Percentiles rank a stretch among this genome's conserved stretches.
These are phyloP conservation scores for Biscogniauxia mediterranea DNA, from an alignment of 2,329 filamentous ascomycete genomes.

Conservation along the genomic window DNA sequence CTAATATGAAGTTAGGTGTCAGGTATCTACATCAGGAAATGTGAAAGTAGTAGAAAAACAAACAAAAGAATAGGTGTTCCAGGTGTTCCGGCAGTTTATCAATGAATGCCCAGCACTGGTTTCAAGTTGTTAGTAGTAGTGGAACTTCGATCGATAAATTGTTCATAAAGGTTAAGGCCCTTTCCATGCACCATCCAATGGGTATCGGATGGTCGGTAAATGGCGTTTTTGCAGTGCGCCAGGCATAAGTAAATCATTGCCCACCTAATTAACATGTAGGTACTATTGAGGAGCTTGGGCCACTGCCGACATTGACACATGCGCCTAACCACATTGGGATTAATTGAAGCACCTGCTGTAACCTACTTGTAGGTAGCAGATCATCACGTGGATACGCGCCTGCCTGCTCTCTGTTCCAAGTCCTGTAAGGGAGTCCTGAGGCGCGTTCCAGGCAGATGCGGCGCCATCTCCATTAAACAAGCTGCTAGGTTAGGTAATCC, in stretches of 20 bases:
- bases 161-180: no score
- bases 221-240: background rate
- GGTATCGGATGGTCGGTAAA: background rate
- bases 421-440: constrained; percentile 1
- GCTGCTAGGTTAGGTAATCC: background rate
- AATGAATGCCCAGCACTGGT: no score
- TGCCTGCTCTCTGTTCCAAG: constrained; percentile 16
- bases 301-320: constrained; percentile 3
- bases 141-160: background rate
- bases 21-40: no score
- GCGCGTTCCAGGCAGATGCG: constrained; percentile 22
- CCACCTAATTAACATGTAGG: no score
- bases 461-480: background rate
- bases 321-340: constrained; percentile 8
- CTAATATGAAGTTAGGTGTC: no score
- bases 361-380: constrained; percentile 7
- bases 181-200: background rate
- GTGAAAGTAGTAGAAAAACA: background rate
- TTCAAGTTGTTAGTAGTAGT: no score
- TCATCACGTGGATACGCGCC: constrained; percentile 29
- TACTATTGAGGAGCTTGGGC: constrained; percentile 18
- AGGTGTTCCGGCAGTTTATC: constrained; percentile 6
- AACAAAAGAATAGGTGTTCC: background rate
- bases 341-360: constrained; percentile 5
- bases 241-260: constrained; percentile 1